A percentile compares a stretch with the other conserved stretches of the same genome.
These are phyloP conservation scores for Thelonectria blattea DNA, from an alignment of 2,329 filamentous ascomycete species.

Conservation along the genomic window DNA sequence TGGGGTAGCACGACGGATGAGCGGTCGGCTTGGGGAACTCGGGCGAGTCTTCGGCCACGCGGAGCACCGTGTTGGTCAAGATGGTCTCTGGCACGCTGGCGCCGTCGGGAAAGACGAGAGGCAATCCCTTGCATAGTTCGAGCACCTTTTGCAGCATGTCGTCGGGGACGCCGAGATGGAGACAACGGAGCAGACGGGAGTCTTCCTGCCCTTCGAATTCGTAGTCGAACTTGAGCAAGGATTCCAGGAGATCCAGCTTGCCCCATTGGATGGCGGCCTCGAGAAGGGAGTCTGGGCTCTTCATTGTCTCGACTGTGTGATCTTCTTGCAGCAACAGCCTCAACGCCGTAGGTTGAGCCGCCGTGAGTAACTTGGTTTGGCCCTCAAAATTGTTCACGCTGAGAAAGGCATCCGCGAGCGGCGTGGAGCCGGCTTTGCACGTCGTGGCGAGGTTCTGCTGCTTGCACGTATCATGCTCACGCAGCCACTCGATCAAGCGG, in stretches of 20 bases:
- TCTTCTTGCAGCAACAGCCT: conserved; percentile 27
- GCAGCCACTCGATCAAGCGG: conserved; percentile 40
- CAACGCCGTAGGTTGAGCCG: conserved; percentile 16
- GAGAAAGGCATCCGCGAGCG: conserved; percentile 41
- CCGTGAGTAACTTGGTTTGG: not conserved
- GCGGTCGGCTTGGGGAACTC: conserved; percentile 12
- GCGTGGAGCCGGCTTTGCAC: conserved; percentile 36
- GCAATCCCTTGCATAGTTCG: conserved; percentile 23
- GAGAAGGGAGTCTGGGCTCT: conserved; percentile 7
- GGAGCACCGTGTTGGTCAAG: conserved; percentile 35
- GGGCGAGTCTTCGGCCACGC: not conserved
- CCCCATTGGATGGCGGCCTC: conserved; percentile 40
- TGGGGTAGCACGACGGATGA: conserved; percentile 35
- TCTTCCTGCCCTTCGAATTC: not conserved
- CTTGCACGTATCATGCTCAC: conserved; percentile 38
- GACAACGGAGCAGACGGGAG: conserved; percentile 9
- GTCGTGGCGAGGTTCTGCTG: conserved; percentile 35
- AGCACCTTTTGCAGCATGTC: conserved; percentile 35
- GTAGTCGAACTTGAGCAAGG: conserved; percentile 27
- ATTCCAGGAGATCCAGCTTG: conserved; percentile 27
- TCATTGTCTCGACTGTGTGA: conserved; percentile 1
- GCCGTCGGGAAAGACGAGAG: conserved; percentile 25
- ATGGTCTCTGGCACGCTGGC: conserved; percentile 40
- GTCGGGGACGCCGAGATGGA: conserved; percentile 36
- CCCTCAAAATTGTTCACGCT: conserved; percentile 16